Evolutionary conservation across 2,329 filamentous ascomycete genomes (phyloP).

Genomic region (Colletotrichum sidae): DNA sequence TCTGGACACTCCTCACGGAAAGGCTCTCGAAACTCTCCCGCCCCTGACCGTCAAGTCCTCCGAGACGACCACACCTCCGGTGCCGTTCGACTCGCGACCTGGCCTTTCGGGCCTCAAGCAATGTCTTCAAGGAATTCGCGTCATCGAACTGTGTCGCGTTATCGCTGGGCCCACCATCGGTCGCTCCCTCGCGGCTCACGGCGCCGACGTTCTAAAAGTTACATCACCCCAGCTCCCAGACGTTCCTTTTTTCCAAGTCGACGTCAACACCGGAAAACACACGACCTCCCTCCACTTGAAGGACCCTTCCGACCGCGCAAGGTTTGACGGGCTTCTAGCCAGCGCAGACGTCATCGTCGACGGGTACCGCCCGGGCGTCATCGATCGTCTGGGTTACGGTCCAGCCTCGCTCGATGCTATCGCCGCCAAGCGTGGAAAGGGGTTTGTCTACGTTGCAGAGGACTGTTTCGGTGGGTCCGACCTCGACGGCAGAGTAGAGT

Average conservation of each 20-base stretch:
- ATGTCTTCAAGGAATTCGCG: slow-evolving; percentile 68
- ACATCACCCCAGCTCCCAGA: slow-evolving; percentile 70
- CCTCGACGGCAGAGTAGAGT: slow-evolving; percentile 52
- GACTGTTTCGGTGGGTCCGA: slow-evolving; percentile 73
- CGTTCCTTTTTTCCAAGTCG: slow-evolving; percentile 73
- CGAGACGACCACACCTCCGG: slow-evolving; percentile 57
- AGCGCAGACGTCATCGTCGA: slow-evolving; percentile 72
- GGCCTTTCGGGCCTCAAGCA: slow-evolving; percentile 40
- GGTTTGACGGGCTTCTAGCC: slow-evolving; percentile 65
- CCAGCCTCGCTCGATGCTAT: slow-evolving; percentile 60
- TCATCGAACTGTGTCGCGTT: slow-evolving; percentile 75
- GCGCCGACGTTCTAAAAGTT: slow-evolving; percentile 75
- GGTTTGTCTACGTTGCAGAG: slow-evolving; percentile 71
- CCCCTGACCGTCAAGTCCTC: slow-evolving; percentile 57
- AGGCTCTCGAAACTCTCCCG: slow-evolving; percentile 46
- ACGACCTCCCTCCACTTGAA: slow-evolving; percentile 69
- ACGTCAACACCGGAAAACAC: slow-evolving; percentile 74
- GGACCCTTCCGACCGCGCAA: slow-evolving; percentile 55
- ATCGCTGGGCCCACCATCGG: slow-evolving; percentile 76
- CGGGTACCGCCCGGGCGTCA: slow-evolving; percentile 71
- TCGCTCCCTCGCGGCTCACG: slow-evolving; percentile 74
- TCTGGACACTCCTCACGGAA: slow-evolving; percentile 60
- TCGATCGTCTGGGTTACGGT: slow-evolving; percentile 69
- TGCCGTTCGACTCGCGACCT: slow-evolving; percentile 44
- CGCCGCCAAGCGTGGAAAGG: slow-evolving; percentile 61